Base-by-base conservation (phyloP, 768 basidiomycete genomes). In the Boletus sensibilis region DNA sequence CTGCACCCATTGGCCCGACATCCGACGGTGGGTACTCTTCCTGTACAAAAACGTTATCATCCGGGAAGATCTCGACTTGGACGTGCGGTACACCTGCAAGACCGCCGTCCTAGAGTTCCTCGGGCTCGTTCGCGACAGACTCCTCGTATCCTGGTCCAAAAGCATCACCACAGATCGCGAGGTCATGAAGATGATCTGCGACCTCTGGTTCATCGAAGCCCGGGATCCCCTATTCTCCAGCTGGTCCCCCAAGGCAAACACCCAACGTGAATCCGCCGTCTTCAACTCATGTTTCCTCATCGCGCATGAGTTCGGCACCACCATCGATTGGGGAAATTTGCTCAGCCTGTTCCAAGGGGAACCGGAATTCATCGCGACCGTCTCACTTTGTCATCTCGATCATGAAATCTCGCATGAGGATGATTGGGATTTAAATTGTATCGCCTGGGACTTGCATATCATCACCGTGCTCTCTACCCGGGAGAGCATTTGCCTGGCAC, bases 391-490 rank as follows among this genome's bases (percentile, higher is more conserved):
- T 45, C 70, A 72, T 41, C 64, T 72, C 16, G 61, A 63, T 25
- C 60, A 49, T 7, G 68, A 72, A 44, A 59, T 69, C 13, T 56
- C 57, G 13, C 70, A 52, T 11, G 42, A 38, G 18, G n/a, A 31
- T 2, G 20, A 53, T 18, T 47, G 62, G 46, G 70, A 70, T 47
- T 13, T 71, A 5, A 39, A 52, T 31, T 69, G 69, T 20, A 53
- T 70, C 8, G 68, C 63, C 9, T 70, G 68, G 70, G 70, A 72
- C 33, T 52, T 66, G 41, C 70, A 72, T 21, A 65, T 70, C 44
- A 29, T 69, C 46, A 65, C 64, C 16, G 44, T 56, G 5, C 45
- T 70, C 25, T 50, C 65, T 11, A 56, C 64, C 20, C 70, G 37
- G 6, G 57, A 58, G 18, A 37, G 49, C 14, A 64, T 69, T 9